Base-by-base conservation (phyloP, 2,329 filamentous ascomycete species). In the Alternaria brassicicola region DNA sequence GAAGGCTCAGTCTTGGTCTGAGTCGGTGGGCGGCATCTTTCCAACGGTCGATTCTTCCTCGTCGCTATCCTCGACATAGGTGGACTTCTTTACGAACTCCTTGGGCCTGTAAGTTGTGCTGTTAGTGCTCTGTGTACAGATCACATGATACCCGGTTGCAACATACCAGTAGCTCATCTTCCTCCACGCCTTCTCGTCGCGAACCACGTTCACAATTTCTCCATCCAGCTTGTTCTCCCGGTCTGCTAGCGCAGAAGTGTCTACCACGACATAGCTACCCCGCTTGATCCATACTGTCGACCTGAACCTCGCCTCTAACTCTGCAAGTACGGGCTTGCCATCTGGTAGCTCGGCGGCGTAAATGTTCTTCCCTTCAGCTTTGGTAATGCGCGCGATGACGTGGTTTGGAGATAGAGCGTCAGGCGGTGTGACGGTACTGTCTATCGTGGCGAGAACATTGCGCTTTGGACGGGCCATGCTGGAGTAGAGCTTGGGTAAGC, bases 271-370 rank as follows among this genome's bases (percentile, higher is more conserved):
- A 76, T 89, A 98, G 0, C 92, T 92, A 28, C 93, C 91, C 17
- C 92, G 88, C 78, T 91, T 93, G 76, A 98, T 90, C 91, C 92
- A 98, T 63, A 98, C 92, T 2, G 92, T 95, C 64, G 92, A 95
- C 61, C 94, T 90, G 75, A 98, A 97, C 38, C 88, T 88, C 25
- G 92, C 82, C 9, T 91, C 89, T 19, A 99, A 86, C 81, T 97
- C 93, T 21, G 93, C 89, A 17, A 96, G 81, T 36, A 94, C 78
- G 6, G 84, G 80, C 69, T 87, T 85, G 57, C 85, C 84, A 12
- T 62, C 57, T 23, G 93, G 88, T 28, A 93, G 81, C 72, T 89
- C 84, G 72, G 94, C 92, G 41, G 86, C 85, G 82, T 96, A 98
- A 39, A 96, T 83, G 77, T 91, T 96, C 80, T 97, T 97, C 66